These are phyloP conservation scores for Barnettozyma sucrosica DNA, from an alignment of 805 yeast genomes.

Conservation along the genomic window DNA sequence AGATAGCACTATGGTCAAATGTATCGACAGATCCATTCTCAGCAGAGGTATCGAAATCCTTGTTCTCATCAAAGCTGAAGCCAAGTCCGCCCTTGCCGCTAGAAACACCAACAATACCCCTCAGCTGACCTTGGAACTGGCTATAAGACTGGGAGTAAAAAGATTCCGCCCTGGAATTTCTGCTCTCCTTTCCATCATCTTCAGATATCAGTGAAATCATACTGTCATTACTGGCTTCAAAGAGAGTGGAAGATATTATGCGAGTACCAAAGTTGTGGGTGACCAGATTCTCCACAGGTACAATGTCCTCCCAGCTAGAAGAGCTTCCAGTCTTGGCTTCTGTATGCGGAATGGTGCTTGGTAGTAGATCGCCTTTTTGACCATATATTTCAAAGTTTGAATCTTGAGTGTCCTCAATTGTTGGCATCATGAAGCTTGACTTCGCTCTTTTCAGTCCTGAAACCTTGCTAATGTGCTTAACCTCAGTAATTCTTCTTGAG, in stretches of 20 bases:
- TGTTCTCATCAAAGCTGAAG: neutral
- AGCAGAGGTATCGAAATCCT: neutral
- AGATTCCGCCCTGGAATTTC: neutral
- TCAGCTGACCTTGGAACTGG: neutral
- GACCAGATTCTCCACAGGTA: neutral
- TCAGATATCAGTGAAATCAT: neutral
- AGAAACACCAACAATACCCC: neutral
- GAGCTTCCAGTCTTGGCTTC: neutral
- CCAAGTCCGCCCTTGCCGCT: neutral
- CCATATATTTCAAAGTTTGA: neutral
- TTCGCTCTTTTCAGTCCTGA: constrained; percentile 2
- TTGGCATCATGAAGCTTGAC: constrained; percentile 6
- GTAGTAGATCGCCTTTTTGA: too few relatives aligned
- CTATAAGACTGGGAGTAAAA: neutral
- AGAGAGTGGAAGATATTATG: neutral
- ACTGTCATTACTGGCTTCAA: neutral
- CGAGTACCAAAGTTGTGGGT: neutral
- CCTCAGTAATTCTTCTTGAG: neutral
- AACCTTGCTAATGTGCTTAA: neutral
- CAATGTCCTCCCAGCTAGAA: neutral
- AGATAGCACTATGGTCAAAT: neutral
- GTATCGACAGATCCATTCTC: neutral
- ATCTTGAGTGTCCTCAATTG: neutral
- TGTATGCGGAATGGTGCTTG: neutral
- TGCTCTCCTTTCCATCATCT: neutral